A percentile compares a stretch with the other conserved stretches of the same genome.
phyloP scores from a whole-genome alignment of 75 land plant genomes.

The Adiantum capillusveneris region DNA sequence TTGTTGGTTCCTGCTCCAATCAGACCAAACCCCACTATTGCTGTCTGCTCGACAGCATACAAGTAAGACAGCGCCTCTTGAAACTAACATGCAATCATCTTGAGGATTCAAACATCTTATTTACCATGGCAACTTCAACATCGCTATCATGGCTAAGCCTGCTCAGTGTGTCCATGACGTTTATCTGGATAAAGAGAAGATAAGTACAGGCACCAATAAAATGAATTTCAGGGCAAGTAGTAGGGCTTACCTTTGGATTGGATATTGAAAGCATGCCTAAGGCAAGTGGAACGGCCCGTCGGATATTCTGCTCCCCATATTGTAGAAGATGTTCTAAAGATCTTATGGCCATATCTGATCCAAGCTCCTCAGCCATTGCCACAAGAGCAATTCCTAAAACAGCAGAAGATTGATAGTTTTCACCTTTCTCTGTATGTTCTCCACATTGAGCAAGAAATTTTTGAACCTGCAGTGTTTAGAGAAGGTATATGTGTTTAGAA shows the following conservation, averaged over 20 bases:
- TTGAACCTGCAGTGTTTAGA: constrained; percentile 55
- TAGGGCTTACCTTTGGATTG: constrained; percentile 98
- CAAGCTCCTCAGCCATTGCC: constrained; percentile 96
- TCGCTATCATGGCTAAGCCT: constrained; percentile 93
- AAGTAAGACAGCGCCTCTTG: too few relatives aligned
- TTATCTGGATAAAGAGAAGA: constrained; percentile 48
- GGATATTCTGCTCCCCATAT: constrained; percentile 93
- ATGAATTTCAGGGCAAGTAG: too few relatives aligned
- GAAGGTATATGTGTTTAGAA: background rate
- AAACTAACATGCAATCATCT: background rate
- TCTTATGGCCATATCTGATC: constrained; percentile 89
- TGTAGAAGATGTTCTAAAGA: constrained; percentile 94
- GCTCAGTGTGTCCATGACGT: constrained; percentile 96
- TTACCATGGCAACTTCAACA: constrained; percentile 93
- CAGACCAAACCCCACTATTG: constrained; percentile 73
- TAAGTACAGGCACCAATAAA: too few relatives aligned
- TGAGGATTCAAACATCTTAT: too few relatives aligned
- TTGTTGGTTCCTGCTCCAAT: constrained; percentile 98
- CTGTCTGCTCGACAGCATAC: constrained; percentile 73
- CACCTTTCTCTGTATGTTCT: constrained; percentile 89
- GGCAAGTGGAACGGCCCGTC: constrained; percentile 89
- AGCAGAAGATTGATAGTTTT: constrained; percentile 88
- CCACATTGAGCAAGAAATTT: constrained; percentile 80
- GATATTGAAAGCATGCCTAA: constrained; percentile 92
- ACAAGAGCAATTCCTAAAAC: constrained; percentile 94